phyloP scores from a whole-genome alignment of 2,329 filamentous ascomycete species.

The Diaporthe nobilis region DNA sequence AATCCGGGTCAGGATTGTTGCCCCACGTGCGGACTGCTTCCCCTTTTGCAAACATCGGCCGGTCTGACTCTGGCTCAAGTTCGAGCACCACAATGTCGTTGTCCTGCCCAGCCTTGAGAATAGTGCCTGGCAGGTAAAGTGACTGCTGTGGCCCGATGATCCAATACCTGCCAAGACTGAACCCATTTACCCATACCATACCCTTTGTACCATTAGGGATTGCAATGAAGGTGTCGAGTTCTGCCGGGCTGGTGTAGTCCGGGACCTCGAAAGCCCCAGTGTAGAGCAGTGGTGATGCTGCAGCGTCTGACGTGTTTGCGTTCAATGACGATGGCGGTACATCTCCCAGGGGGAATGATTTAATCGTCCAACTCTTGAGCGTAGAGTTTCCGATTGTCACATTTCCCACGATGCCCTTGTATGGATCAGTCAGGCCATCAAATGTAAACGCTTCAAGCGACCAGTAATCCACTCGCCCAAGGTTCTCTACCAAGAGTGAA shows the following conservation, averaged over 20 bases:
- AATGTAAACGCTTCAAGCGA: constrained; percentile 44
- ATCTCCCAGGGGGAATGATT: constrained; percentile 20
- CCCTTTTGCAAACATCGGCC: constrained; percentile 26
- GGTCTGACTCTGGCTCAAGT: constrained; percentile 28
- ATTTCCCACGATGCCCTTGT: constrained; percentile 61
- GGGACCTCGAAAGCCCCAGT: constrained; percentile 26
- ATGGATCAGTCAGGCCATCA: constrained; percentile 57
- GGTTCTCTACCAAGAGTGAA: constrained; percentile 63
- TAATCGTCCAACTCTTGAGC: constrained; percentile 28
- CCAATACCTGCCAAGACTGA: constrained; percentile 40
- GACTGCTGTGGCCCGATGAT: constrained; percentile 37
- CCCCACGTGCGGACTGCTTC: constrained; percentile 34
- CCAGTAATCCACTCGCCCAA: constrained; percentile 63
- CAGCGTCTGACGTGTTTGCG: not conserved
- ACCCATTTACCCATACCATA: constrained; percentile 39
- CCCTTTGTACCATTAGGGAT: constrained; percentile 39
- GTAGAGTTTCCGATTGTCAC: constrained; percentile 54
- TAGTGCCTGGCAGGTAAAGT: constrained; percentile 36
- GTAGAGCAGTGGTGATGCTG: constrained; percentile 29
- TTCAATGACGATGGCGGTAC: not conserved
- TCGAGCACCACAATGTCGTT: constrained; percentile 42
- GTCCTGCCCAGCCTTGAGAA: constrained; percentile 32
- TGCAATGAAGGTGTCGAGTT: constrained; percentile 39
- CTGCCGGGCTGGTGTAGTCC: constrained; percentile 18
- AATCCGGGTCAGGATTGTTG: constrained; percentile 40